Conservation (phyloP, 805 yeast species). For the Lipomyces sp. region DNA sequence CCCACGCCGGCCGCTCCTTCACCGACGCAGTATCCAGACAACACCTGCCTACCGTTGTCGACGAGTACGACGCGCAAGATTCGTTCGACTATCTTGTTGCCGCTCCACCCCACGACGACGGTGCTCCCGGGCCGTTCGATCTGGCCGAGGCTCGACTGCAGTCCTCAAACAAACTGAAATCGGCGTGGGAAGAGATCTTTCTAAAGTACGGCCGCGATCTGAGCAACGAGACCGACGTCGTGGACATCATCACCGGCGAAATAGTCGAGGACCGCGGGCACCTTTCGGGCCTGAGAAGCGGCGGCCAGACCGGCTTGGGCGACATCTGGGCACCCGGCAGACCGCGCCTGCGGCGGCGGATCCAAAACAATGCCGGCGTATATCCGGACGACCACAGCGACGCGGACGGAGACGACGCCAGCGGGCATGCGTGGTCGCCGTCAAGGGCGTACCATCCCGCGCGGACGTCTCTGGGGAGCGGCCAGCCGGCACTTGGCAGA, state of each 20-base stretch:
- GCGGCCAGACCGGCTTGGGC: background rate
- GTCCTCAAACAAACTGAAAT: slow-evolving; percentile 28
- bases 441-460: too few relatives aligned
- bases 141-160: slow-evolving; percentile 11
- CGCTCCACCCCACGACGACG: background rate
- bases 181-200: slow-evolving; percentile 39
- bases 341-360: too few relatives aligned
- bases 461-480: too few relatives aligned
- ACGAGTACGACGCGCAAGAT: background rate
- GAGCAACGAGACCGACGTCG: slow-evolving; percentile 40
- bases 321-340: background rate
- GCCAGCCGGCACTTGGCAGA: too few relatives aligned
- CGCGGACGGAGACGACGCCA: too few relatives aligned
- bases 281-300: slow-evolving; percentile 33
- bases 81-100: too few relatives aligned
- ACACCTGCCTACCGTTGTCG: too few relatives aligned
- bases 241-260: slow-evolving; percentile 60
- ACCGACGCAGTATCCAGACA: too few relatives aligned
- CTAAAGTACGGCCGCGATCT: slow-evolving; percentile 36
- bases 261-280: slow-evolving; percentile 70
- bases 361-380: too few relatives aligned
- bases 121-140: slow-evolving; percentile 1
- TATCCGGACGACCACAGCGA: too few relatives aligned
- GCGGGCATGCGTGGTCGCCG: too few relatives aligned
- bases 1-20: too few relatives aligned